Evolutionary conservation across 192 early-diverging fungal species (phyloP).

Genomic region (Coemansia furcata): DNA sequence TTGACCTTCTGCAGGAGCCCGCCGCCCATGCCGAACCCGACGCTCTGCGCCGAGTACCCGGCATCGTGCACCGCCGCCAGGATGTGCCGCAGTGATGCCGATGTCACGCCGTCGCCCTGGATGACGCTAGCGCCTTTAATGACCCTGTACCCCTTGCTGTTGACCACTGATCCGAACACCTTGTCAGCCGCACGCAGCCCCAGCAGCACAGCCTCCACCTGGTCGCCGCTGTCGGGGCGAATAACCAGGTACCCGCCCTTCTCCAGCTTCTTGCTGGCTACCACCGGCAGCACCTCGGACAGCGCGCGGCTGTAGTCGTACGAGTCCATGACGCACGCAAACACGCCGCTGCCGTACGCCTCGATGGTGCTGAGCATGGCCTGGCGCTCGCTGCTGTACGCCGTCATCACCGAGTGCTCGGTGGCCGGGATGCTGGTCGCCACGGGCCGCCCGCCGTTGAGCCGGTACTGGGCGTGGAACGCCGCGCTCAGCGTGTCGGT

Average conservation of each 20-base stretch:
- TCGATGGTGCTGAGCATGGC: slow-evolving; percentile 68
- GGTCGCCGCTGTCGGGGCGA: slow-evolving; percentile 84
- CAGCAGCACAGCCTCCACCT: slow-evolving; percentile 69
- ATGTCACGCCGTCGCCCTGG: slow-evolving; percentile 81
- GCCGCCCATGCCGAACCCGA: slow-evolving; percentile 86
- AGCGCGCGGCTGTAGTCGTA: slow-evolving; percentile 81
- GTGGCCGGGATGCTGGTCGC: slow-evolving; percentile 82
- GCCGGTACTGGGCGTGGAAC: slow-evolving; percentile 71
- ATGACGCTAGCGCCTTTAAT: slow-evolving; percentile 71
- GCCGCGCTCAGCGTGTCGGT: slow-evolving; percentile 79
- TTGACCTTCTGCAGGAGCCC: slow-evolving; percentile 85
- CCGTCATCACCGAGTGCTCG: slow-evolving; percentile 89
- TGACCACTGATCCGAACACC: slow-evolving; percentile 67
- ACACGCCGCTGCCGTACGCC: slow-evolving; percentile 68
- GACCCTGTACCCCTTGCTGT: slow-evolving; percentile 78
- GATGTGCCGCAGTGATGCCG: slow-evolving; percentile 55
- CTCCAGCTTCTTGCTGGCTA: slow-evolving; percentile 64
- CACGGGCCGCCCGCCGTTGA: slow-evolving; percentile 73
- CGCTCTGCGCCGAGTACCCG: slow-evolving; percentile 70
- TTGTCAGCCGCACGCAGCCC: slow-evolving; percentile 68
- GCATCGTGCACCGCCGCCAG: slow-evolving; percentile 56
- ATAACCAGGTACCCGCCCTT: slow-evolving; percentile 80
- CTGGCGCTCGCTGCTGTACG: slow-evolving; percentile 65
- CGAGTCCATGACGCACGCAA: slow-evolving; percentile 88
- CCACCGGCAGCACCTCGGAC: slow-evolving; percentile 66